phyloP scores from a whole-genome alignment of 176 grass and related monocot species.

The Carex cristatella region DNA sequence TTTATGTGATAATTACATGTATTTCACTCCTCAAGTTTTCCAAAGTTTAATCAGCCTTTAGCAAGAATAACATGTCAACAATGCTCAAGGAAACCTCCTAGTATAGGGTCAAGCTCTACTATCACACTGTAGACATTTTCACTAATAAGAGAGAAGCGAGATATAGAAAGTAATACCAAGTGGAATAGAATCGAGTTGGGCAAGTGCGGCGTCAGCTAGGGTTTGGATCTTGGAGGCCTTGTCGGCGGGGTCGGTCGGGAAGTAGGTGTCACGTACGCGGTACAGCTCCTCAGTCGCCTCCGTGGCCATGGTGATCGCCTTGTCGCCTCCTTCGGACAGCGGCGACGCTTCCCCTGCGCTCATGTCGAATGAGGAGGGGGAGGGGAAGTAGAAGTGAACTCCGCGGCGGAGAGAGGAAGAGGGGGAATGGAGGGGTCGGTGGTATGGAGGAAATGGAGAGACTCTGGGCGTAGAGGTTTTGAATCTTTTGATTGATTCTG shows the following conservation, averaged over 20 bases:
- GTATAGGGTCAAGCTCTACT: neutral
- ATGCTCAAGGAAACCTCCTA: neutral
- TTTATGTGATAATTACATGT: neutral
- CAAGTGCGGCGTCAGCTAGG: slow-evolving; percentile 40
- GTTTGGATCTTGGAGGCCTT: slow-evolving; percentile 53
- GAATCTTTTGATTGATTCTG: neutral
- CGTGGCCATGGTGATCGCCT: slow-evolving; percentile 24
- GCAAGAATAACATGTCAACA: neutral
- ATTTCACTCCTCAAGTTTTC: neutral
- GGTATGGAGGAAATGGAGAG: neutral
- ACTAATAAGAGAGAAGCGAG: neutral
- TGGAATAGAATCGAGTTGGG: slow-evolving; percentile 47
- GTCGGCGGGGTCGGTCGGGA: slow-evolving; percentile 50
- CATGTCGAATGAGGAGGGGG: neutral
- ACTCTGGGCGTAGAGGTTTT: neutral
- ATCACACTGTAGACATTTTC: neutral
- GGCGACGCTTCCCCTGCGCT: neutral
- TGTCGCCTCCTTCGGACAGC: neutral
- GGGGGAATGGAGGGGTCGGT: neutral
- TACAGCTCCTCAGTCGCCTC: slow-evolving; percentile 57
- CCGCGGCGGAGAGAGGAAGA: neutral
- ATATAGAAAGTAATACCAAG: slow-evolving; percentile 22
- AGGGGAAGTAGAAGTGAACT: neutral
- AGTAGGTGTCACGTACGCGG: slow-evolving; percentile 72
- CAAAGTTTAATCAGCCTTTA: neutral